Conservation (phyloP, 2,329 filamentous ascomycete species). For the Lecanicillium sp. region DNA sequence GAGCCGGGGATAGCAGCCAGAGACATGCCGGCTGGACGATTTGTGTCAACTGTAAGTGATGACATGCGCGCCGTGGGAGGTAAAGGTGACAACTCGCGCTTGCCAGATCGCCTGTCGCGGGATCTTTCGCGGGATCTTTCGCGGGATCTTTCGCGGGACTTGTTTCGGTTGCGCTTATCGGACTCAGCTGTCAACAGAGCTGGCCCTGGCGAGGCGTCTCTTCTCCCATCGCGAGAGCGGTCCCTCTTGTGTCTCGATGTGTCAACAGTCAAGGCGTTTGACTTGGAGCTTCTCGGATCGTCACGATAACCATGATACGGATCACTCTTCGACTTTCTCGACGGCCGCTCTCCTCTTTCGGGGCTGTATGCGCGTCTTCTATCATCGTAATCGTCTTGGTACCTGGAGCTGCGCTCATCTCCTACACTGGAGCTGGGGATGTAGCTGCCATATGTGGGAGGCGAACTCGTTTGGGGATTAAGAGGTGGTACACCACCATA, state of each 20-base stretch:
- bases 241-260: constrained; percentile 30
- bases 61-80: constrained; percentile 47
- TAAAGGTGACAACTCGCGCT: constrained; percentile 39
- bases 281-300: constrained; percentile 32
- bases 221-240: constrained; percentile 28
- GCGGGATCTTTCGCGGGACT: constrained; percentile 13
- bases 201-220: constrained; percentile 24
- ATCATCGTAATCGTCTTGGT: constrained; percentile 15
- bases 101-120: constrained; percentile 28
- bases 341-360: constrained; percentile 15
- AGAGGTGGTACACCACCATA: constrained; percentile 36
- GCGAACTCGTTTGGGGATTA: constrained; percentile 8
- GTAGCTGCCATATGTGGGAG: constrained; percentile 25
- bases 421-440: constrained; percentile 17
- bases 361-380: constrained; percentile 8
- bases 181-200: constrained; percentile 19
- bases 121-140: constrained; percentile 21
- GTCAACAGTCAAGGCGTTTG: constrained; percentile 39
- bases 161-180: constrained; percentile 13
- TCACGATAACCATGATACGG: constrained; percentile 17
- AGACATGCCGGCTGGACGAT: constrained; percentile 35
- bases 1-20: constrained; percentile 63
- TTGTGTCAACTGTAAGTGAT: constrained; percentile 44
- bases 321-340: constrained; percentile 3
- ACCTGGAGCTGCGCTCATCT: constrained; percentile 20